Percentiles rank a stretch among this genome's conserved stretches.
Conservation (phyloP, 2,329 filamentous ascomycete species). For the Trichoderma aggressivum region DNA sequence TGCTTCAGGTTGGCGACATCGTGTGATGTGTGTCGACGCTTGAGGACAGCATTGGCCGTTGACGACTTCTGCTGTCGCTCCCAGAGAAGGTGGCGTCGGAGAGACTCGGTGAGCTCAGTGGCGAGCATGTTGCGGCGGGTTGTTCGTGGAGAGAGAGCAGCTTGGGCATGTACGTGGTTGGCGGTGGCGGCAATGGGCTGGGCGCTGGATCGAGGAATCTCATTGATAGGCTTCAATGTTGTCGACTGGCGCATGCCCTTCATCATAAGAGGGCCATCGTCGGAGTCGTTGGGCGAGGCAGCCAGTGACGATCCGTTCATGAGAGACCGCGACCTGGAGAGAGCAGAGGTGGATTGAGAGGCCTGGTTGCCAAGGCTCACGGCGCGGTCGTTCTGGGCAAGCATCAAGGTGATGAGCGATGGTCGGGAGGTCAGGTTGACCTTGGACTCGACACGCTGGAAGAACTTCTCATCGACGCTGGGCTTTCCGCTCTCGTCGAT, state of each 20-base stretch:
- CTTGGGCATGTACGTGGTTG: constrained; percentile 61
- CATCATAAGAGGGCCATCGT: constrained; percentile 62
- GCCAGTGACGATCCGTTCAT: constrained; percentile 44
- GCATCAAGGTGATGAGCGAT: constrained; percentile 85
- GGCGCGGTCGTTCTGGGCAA: constrained; percentile 73
- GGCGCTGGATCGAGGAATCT: constrained; percentile 62
- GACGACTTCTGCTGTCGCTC: constrained; percentile 93
- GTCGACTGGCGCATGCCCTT: constrained; percentile 52
- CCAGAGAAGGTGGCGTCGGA: constrained; percentile 88
- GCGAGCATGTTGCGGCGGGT: constrained; percentile 94
- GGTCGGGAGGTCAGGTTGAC: constrained; percentile 79
- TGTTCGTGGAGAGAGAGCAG: constrained; percentile 83
- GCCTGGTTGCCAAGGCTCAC: constrained; percentile 66
- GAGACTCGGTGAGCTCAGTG: constrained; percentile 88
- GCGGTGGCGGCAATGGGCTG: constrained; percentile 78
- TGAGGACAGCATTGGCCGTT: constrained; percentile 82
- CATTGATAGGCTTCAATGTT: constrained; percentile 53
- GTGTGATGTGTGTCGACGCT: constrained; percentile 85
- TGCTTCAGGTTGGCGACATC: constrained; percentile 86
- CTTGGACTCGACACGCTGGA: constrained; percentile 87
- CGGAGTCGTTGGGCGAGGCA: constrained; percentile 55
- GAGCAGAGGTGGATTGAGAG: constrained; percentile 64
- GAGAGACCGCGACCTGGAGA: constrained; percentile 59
- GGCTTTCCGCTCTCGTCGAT: constrained; percentile 79
- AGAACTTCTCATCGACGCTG: constrained; percentile 77